A percentile compares a stretch with the other conserved stretches of the same genome.
These are phyloP conservation scores for Mortierella sp. DNA, from an alignment of 371 early-diverging fungal species.

Conservation along the genomic window DNA sequence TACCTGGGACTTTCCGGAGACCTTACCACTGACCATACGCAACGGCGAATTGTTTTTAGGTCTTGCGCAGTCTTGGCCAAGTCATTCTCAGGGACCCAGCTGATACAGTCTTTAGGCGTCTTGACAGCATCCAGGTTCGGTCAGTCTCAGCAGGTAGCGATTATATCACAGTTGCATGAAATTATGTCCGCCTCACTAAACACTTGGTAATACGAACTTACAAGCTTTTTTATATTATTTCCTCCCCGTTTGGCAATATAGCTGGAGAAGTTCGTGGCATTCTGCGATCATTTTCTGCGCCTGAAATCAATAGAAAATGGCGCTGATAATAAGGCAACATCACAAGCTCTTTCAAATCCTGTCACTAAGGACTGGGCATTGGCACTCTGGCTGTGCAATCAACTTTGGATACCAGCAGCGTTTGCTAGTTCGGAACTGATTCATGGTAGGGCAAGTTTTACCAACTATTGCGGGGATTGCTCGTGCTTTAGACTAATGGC, in stretches of 20 bases:
- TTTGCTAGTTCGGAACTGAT: slow-evolving; percentile 13
- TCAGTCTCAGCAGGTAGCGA: slow-evolving; percentile 13
- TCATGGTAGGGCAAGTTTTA: slow-evolving; percentile 22
- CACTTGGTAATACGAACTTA: background rate
- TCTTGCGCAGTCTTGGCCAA: background rate
- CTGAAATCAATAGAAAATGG: background rate
- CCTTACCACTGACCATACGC: background rate
- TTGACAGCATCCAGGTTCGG: slow-evolving; percentile 5
- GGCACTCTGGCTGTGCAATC: slow-evolving; percentile 39
- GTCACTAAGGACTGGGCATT: slow-evolving; percentile 32
- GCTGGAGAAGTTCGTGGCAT: background rate
- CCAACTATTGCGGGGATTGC: background rate
- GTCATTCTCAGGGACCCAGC: slow-evolving; percentile 5
- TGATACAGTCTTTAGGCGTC: slow-evolving; percentile 18
- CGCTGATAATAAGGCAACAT: background rate
- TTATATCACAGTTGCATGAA: background rate
- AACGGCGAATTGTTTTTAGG: background rate
- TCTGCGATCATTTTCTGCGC: background rate
- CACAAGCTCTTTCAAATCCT: background rate
- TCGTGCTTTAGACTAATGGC: too few species aligned
- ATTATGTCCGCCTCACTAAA: background rate
- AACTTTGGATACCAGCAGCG: slow-evolving; percentile 39
- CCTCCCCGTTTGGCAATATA: background rate
- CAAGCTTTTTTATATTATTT: background rate
- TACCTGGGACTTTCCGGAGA: background rate